phyloP scores from a whole-genome alignment of 768 basidiomycete species.

The Boletus rex-veris region DNA sequence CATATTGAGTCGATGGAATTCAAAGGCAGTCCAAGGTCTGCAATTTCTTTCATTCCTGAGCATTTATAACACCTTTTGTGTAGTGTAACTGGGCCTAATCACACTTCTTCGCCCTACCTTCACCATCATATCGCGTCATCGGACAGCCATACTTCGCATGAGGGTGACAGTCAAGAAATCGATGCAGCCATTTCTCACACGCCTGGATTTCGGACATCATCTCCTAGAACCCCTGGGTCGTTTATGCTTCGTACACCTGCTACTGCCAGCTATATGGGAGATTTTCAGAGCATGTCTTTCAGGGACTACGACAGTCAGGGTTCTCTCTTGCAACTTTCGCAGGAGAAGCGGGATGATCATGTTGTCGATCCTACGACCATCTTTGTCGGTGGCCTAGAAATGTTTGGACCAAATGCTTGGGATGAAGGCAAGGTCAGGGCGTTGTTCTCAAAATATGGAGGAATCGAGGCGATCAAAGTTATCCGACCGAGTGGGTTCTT shows the following conservation, averaged over 20 bases:
- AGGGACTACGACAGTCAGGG: constrained; percentile 21
- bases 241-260: constrained; percentile 50
- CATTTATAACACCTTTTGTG: constrained; percentile 4
- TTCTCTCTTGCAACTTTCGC: constrained; percentile 20
- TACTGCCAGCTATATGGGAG: constrained; percentile 34
- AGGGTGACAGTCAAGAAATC: constrained; percentile 36
- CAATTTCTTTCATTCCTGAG: background rate
- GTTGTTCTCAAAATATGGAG: constrained; percentile 63
- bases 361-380: constrained; percentile 64
- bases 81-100: constrained; percentile 12
- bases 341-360: constrained; percentile 30
- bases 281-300: constrained; percentile 30
- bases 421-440: constrained; percentile 56
- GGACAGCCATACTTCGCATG: constrained; percentile 14
- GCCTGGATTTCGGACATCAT: constrained; percentile 46
- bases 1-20: constrained; percentile 12
- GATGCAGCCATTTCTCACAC: constrained; percentile 37
- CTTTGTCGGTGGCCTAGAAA: constrained; percentile 75
- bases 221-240: constrained; percentile 46
- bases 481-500: constrained; percentile 56
- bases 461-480: constrained; percentile 61
- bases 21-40: constrained; percentile 15
- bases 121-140: constrained; percentile 13
- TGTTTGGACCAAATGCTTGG: constrained; percentile 62
- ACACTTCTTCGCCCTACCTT: constrained; percentile 14